Base-by-base conservation (phyloP, 768 basidiomycete species). In the Trametes meyenii region DNA sequence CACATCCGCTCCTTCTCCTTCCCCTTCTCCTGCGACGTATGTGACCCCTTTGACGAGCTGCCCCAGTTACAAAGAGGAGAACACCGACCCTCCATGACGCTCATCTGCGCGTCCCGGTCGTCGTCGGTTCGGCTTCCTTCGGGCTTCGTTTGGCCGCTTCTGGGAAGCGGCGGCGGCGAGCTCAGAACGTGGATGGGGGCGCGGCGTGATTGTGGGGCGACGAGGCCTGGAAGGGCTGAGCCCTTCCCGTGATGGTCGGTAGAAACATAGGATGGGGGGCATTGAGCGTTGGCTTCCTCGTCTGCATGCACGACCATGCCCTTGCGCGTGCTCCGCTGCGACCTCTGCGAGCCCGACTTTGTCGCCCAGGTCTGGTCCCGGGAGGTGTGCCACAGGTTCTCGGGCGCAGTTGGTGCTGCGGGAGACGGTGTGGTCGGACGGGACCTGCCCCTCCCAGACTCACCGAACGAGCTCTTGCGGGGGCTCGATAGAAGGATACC, bases 1-100 rank as follows among this genome's bases (percentile, higher is more conserved):
- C 66, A 48, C 39, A 52, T 49, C 13, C 60, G 23, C 40, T 66
- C 68, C 56, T 55, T 64, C 61, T 69, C 69, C 61, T 68, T 72
- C 38, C 68, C 69, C 63, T 72, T 73, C 38, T 60, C 65, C 36
- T 40, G 50, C 23, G 63, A 60, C 14, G 60, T 55, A 13, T 53
- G 58, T 8, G 68, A 58, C 11, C 69, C 54, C 38, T 61, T 65
- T 36, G 65, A 59, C 17, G 71, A 63, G 26, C 58, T 44, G n/a
- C 68, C 66, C 17, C 73, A 58, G 5, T 71, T 70, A 49, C 74
- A 69, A 5, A 75, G 56, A 10, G 74, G 74, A n/a, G 74, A 75
- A 60, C 74, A 75, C 40, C 74, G 64, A 16, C 73, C 74, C 35
- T 64, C 67, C 21, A 66, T 38, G 10, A 60, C 66, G 67, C 58